Evolutionary conservation across 768 basidiomycete genomes (phyloP).

Genomic region (Leccinum longicurvipes): DNA sequence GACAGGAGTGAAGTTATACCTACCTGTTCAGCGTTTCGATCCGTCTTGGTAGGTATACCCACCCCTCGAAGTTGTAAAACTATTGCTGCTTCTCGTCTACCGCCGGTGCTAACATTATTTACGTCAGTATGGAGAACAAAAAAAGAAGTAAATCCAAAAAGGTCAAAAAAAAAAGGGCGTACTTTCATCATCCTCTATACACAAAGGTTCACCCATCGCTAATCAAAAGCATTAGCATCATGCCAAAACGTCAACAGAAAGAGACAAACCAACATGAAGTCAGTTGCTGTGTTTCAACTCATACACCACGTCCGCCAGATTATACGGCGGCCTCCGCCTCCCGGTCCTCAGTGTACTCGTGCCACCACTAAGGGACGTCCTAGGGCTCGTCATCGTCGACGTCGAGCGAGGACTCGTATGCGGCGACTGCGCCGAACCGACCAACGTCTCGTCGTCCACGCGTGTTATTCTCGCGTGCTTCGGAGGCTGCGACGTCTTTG

Average conservation of each 20-base stretch:
- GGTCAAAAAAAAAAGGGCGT: neutral
- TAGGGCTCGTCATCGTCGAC: constrained; percentile 15
- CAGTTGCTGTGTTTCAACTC: constrained; percentile 40
- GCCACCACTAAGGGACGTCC: constrained; percentile 4
- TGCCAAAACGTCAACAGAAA: neutral
- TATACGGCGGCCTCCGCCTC: constrained; percentile 38
- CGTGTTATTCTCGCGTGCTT: neutral
- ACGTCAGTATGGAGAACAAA: neutral
- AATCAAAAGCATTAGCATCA: neutral
- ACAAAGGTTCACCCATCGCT: constrained; percentile 31
- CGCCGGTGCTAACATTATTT: constrained; percentile 28
- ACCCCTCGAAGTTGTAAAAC: constrained; percentile 46
- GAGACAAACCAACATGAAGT: constrained; percentile 27
- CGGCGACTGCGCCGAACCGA: constrained; percentile 19
- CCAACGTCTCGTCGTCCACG: constrained; percentile 27
- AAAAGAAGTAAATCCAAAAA: neutral
- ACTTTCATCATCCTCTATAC: constrained; percentile 41
- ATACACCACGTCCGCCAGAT: constrained; percentile 40
- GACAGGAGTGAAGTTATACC: constrained; percentile 24
- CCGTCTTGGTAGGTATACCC: constrained; percentile 31
- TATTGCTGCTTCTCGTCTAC: constrained; percentile 47
- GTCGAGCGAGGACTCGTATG: constrained; percentile 19
- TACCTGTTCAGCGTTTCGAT: constrained; percentile 47
- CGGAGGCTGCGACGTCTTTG: neutral
- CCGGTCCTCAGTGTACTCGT: constrained; percentile 7